Evolutionary conservation across 805 yeast genomes (phyloP).

Genomic region (Candida xyloterini): DNA sequence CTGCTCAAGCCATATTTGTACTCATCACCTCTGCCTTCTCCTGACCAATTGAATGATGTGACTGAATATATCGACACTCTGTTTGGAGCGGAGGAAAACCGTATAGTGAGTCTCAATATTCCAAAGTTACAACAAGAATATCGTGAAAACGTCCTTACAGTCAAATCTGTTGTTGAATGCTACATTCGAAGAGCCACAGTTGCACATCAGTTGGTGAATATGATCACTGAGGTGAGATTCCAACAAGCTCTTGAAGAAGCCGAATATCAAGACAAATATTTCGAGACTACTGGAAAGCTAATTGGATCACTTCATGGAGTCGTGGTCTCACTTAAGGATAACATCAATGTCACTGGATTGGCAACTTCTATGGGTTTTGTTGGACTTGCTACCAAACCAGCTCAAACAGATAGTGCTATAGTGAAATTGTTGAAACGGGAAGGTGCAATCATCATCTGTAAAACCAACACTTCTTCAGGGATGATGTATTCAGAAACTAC

Average conservation of each 20-base stretch:
- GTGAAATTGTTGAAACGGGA: conserved; percentile 39
- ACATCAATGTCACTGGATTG: conserved; percentile 44
- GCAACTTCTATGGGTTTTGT: conserved; percentile 49
- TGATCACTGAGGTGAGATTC: conserved; percentile 44
- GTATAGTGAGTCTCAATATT: conserved; percentile 32
- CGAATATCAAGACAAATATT: conserved; percentile 50
- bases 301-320: conserved; percentile 66
- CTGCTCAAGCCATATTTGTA: conserved; percentile 1
- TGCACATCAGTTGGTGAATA: conserved; percentile 51
- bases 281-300: conserved; percentile 42
- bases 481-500: conserved; percentile 59
- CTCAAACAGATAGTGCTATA: conserved; percentile 35
- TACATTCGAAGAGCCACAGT: conserved; percentile 56
- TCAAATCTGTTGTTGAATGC: conserved; percentile 48
- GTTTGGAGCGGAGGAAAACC: conserved; percentile 36
- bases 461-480: conserved; percentile 57
- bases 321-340: conserved; percentile 47
- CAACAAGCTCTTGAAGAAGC: conserved; percentile 60
- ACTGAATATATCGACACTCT: conserved; percentile 23
- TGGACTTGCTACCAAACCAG: conserved; percentile 32
- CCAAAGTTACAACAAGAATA: conserved; percentile 4
- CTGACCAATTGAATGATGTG: conserved; percentile 8
- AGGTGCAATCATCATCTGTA: conserved; percentile 55
- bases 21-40: conserved; percentile 1
- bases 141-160: conserved; percentile 33